Evolutionary conservation across 2,329 filamentous ascomycete genomes (phyloP).

Genomic region (Dactylella cylindrospora): DNA sequence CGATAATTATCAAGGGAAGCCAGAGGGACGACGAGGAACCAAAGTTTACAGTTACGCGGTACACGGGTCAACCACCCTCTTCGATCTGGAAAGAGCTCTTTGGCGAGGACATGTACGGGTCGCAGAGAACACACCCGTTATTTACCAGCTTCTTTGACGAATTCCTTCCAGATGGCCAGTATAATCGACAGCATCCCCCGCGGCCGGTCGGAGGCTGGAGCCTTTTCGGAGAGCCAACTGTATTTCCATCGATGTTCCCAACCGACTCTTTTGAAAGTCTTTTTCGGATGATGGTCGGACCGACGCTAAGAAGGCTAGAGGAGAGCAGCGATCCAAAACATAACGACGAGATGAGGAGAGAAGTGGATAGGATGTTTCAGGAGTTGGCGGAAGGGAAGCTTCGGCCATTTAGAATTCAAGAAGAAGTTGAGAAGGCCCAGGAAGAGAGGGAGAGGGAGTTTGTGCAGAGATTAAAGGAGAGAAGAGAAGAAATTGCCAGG

Average conservation of each 20-base stretch:
- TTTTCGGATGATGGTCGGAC: conserved; percentile 27
- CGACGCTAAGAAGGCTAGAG: conserved; percentile 31
- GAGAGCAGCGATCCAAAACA: conserved; percentile 19
- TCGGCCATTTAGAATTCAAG: too few relatives aligned
- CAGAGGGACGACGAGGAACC: conserved; percentile 19
- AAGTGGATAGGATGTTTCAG: conserved; percentile 16
- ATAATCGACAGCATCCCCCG: conserved; percentile 17
- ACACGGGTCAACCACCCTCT: not conserved
- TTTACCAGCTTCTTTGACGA: conserved; percentile 41
- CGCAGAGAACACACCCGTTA: conserved; percentile 23
- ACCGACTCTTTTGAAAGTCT: conserved; percentile 17
- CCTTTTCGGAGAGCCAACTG: not conserved
- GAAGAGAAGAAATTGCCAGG: conserved; percentile 23
- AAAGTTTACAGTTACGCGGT: conserved; percentile 20
- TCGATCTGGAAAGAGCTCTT: conserved; percentile 36
- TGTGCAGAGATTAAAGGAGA: conserved; percentile 12
- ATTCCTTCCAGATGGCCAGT: conserved; percentile 32
- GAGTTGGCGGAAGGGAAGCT: too few relatives aligned
- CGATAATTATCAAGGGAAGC: conserved; percentile 13
- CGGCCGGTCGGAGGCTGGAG: conserved; percentile 18
- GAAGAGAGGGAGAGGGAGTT: conserved; percentile 26
- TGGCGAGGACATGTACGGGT: conserved; percentile 39
- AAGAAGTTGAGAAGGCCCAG: too few relatives aligned
- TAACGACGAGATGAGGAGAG: conserved; percentile 9
- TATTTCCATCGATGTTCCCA: conserved; percentile 1